phyloP scores from a whole-genome alignment of 768 basidiomycete species.

The Tremella fuciformis region DNA sequence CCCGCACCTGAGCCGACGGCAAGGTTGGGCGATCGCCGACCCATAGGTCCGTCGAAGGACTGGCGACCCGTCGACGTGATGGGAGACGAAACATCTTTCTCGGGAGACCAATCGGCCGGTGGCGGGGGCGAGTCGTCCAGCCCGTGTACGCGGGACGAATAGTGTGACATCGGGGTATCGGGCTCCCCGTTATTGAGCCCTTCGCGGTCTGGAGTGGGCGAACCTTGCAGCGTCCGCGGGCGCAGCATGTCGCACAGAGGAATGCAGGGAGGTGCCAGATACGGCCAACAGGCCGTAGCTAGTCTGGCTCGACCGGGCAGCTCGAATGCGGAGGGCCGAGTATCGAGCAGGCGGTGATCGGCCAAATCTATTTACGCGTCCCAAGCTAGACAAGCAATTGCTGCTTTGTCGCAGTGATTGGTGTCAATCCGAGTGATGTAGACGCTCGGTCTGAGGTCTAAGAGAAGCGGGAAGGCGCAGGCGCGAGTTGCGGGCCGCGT shows the following conservation, averaged over 20 bases:
- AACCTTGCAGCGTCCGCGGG: not conserved
- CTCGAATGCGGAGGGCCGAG: too few species aligned
- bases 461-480: too few species aligned
- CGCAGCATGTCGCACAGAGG: not conserved
- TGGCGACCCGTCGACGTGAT: not conserved
- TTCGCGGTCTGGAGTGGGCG: not conserved
- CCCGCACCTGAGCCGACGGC: not conserved
- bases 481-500: too few species aligned
- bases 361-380: too few species aligned
- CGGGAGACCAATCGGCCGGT: not conserved
- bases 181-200: conserved; percentile 16
- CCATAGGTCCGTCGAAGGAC: not conserved
- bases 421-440: too few species aligned
- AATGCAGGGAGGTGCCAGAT: too few species aligned
- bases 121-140: not conserved
- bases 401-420: too few species aligned
- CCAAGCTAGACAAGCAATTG: too few species aligned
- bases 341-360: too few species aligned
- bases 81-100: not conserved
- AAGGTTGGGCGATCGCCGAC: not conserved
- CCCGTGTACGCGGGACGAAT: conserved; percentile 8
- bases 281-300: too few species aligned
- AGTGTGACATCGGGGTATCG: conserved; percentile 35
- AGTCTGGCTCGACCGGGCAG: too few species aligned
- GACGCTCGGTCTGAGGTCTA: too few species aligned